Evolutionary conservation across 345 rosid species (phyloP), one percentile per base, ranked within the genome.

Genomic region (Citrus australasica): DNA sequence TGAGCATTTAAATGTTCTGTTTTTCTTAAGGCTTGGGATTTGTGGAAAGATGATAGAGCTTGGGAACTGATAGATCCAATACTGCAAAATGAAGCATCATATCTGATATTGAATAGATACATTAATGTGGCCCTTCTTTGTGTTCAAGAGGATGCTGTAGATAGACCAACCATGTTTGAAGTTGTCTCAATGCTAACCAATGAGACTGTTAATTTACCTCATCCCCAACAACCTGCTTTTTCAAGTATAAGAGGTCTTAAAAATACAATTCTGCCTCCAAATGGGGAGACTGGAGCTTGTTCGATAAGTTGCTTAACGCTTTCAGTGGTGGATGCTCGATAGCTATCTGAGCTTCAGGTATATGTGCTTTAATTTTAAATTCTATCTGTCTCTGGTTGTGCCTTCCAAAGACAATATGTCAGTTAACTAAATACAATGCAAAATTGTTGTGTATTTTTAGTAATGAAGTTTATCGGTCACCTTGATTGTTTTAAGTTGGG

Each of bases 21-120:
- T 14, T 35, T 51, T 14, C 59, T 71, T 53, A 64, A 83, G 85
- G 86, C 84, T 38, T 86, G 88, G 86, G 13, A 61, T 69, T 67
- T 81, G 51, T 83, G 84, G 84, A 63, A 25, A 5, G 78, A 66
- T 38, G 84, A 66, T 30, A 76, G 65, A 32, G 72, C 53, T 7
- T 24, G 74, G 51, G 83, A 80, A 4, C 10, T 82, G 11, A 38
- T 78, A 62, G 76, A 73, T 70, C 60, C 74, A 19, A 8, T 6
- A 16, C 2, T 51, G 9, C 37, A 19, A 70, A 27, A 28, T 7
- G 74, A 28, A 27, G 38, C 56, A n/a, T 24, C 56, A 11, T 4
- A 10, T 13, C 22, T 9, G 7, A 10, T 38, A 3, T 17, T 48
- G 10, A 7, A 22, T 4, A 74, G 74, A 32, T 67, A 67, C 68